Evolutionary conservation across 495 filamentous ascomycete species (phyloP), one percentile per base, ranked within the genome.

Genomic region (Penicillium soppii): DNA sequence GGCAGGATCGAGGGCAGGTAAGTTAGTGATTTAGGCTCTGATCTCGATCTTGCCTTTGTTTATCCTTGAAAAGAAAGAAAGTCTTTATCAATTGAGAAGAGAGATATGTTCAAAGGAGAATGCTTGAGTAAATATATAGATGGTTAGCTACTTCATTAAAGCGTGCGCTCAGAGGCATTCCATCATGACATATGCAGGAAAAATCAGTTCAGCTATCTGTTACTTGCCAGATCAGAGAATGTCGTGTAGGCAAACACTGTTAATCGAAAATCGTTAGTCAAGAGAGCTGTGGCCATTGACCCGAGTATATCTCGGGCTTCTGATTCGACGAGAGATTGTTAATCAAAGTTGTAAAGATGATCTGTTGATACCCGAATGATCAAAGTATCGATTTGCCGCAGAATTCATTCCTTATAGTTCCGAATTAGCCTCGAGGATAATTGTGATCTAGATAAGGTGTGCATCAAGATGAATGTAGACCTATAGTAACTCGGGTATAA

Each of bases 281-380:
- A 58, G 49, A 23, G 33, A n/a, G n/a, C n/a, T 5, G 29, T 32
- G 29, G 29, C 13, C 29, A 32, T 32, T 32, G 5, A 10, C 10
- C 13, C 21, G 35, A 47, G 19, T 50, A 53, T 50, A 57, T 57
- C 57, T 36, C 19, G 9, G 7, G 13, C 23, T 42, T 25, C 41
- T 60, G 53, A 60, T 57, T 60, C 42, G 57, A 50, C 21, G 29
- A 52, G 30, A 47, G 10, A 37, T 22, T 32, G 2, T 29, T 2
- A 2, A 27, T 32, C 36, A 22, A 38, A 16, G 21, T 33, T 37
- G 21, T 7, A 1, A 5, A 46, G 36, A 39, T 13, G 22, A 32
- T 16, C 21, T 16, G 13, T 22, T 12, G 23, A 32, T 27, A 7
- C n/a, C n/a, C 36, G 23, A 16, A 43, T 8, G 13, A 17, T 40